Percentiles rank a stretch among this genome's conserved stretches.
phyloP scores from a whole-genome alignment of 192 early-diverging fungal genomes.

The Diversispora eburnea region DNA sequence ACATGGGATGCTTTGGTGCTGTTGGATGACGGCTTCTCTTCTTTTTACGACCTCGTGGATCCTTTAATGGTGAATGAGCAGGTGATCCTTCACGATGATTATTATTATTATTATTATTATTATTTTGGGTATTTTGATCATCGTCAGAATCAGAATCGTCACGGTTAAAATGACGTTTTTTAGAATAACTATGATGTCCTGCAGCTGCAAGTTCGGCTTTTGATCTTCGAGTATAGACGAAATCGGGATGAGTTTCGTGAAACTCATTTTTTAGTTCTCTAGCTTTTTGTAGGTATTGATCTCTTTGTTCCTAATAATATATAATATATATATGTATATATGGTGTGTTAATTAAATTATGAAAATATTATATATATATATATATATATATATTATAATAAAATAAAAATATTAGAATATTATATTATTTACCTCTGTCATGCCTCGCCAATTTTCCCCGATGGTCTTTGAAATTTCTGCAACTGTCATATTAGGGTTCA shows the following conservation, averaged over 20 bases:
- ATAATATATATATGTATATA: neutral
- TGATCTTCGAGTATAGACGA: slow-evolving; percentile 56
- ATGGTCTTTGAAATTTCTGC: slow-evolving; percentile 56
- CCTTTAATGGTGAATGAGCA: slow-evolving; percentile 27
- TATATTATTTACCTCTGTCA: slow-evolving; percentile 36
- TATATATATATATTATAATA: neutral
- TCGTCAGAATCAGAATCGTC: slow-evolving; percentile 7
- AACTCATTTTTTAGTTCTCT: slow-evolving; percentile 46
- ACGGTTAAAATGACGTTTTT: slow-evolving; percentile 16
- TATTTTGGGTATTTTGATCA: neutral
- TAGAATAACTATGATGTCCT: slow-evolving; percentile 38
- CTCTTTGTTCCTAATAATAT: slow-evolving; percentile 35
- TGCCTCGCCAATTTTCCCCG: slow-evolving; percentile 50
- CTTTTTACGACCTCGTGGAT: slow-evolving; percentile 52
- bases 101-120: slow-evolving; percentile 25
- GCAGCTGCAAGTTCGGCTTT: slow-evolving; percentile 54
- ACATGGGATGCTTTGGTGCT: slow-evolving; percentile 84
- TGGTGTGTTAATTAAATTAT: neutral
- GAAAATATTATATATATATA: neutral
- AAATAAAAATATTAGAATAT: neutral
- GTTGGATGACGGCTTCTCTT: slow-evolving; percentile 68
- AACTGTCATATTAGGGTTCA: slow-evolving; percentile 55
- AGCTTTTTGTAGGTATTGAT: slow-evolving; percentile 48
- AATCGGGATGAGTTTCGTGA: slow-evolving; percentile 50
- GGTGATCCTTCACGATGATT: neutral